Evolutionary conservation across 2,329 filamentous ascomycete genomes (phyloP).

Genomic region (Aureobasidium sp.): DNA sequence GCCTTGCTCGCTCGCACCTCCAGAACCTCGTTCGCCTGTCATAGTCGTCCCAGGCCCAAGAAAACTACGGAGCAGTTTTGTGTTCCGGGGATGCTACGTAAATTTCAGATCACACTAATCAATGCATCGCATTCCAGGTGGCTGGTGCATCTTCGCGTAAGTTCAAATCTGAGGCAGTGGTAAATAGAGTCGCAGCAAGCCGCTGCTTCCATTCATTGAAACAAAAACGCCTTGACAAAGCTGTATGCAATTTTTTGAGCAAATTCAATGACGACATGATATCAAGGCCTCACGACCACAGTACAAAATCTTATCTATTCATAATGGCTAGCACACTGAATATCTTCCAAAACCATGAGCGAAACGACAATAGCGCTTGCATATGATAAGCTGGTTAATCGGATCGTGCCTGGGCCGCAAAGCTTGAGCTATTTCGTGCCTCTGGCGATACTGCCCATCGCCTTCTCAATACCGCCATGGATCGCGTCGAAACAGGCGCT

Average conservation of each 20-base stretch:
- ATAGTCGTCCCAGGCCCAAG: too few species aligned
- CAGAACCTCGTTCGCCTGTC: too few species aligned
- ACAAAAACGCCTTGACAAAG: background rate
- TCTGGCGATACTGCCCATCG: constrained; percentile 21
- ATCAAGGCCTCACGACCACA: background rate
- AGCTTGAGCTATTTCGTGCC: constrained; percentile 25
- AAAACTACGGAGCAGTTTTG: too few species aligned
- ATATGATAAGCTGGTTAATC: constrained; percentile 21
- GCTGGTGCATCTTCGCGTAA: too few species aligned
- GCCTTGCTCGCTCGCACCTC: too few species aligned
- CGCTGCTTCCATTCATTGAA: too few species aligned
- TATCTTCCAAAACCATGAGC: background rate
- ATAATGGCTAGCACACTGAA: background rate
- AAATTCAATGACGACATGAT: constrained; percentile 8
- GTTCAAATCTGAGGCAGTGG: too few species aligned
- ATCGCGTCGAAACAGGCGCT: constrained; percentile 5
- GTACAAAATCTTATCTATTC: background rate
- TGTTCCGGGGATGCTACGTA: too few species aligned
- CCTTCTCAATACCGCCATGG: constrained; percentile 23
- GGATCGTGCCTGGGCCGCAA: constrained; percentile 25
- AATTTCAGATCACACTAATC: too few species aligned
- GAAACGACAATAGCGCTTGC: constrained; percentile 10
- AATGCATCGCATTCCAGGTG: too few species aligned
- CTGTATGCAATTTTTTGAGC: background rate
- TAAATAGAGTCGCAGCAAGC: too few species aligned